Evolutionary conservation across 75 land plant genomes (phyloP), one percentile per base, ranked within the genome.

Genomic region (Chamaecyparis obtusa): DNA sequence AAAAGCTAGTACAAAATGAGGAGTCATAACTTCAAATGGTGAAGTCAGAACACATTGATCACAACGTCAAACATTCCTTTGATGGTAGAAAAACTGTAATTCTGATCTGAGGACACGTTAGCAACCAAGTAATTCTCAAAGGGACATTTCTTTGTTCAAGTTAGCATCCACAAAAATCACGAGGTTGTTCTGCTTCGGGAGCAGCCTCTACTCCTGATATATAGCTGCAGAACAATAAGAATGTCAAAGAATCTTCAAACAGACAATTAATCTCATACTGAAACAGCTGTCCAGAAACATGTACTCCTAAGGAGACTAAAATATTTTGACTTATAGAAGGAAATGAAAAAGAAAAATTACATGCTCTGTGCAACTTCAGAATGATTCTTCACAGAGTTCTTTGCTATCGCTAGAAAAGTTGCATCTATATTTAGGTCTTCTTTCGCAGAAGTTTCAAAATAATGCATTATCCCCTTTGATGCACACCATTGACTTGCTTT

Each of bases 361-460:
- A 91, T 92, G 48, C 92, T 94, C 19, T 93, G 91, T 49, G 33
- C 76, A 10, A 74, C 4, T 30, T 90, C 90, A 54, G 90, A 89
- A 24, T 95, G 94, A 85, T 87, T 94, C 56, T 89, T 86, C 11
- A 95, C 83, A 36, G 96, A 94, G 87, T 89, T 82, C 86, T 92
- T 91, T 14, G 95, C 95, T 71, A 92, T 90, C 82, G 90, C 86
- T 13, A 92, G 89, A 84, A 96, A 96, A 44, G 98, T 93, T 72
- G 90, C 91, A 89, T 96, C 95, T 76, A 96, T 92, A 86, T 94
- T 94, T 80, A 83, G 85, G 74, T 94, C 92, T 84, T 95, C 95
- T 86, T 95, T 96, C 14, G 98, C 97, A 35, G 98, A 96, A n/a
- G 98, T 96, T 88, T 96, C 98, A 90, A 94, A 95, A 57, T 96